phyloP scores from a whole-genome alignment of 2,329 filamentous ascomycete genomes.

The Aspergillus spinulosporus region DNA sequence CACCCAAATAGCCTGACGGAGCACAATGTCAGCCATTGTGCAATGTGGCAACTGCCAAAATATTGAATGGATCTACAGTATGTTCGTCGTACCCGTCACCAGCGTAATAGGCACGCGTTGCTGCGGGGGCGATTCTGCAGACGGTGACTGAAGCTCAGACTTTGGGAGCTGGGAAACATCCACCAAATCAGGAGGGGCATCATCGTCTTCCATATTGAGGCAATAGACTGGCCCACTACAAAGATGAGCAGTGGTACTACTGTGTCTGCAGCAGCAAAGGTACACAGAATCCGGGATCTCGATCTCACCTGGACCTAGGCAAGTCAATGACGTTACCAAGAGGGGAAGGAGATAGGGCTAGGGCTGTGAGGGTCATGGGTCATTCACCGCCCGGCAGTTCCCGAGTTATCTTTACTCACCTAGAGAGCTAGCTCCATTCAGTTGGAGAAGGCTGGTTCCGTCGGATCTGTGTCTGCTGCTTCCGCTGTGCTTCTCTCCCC shows the following conservation, averaged over 20 bases:
- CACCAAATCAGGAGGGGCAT: conserved; percentile 47
- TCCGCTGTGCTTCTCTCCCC: neutral
- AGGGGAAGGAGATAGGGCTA: conserved; percentile 31
- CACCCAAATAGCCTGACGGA: conserved; percentile 78
- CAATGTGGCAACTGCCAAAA: neutral
- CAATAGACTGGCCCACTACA: neutral
- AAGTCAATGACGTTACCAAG: conserved; percentile 25
- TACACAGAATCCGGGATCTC: conserved; percentile 7
- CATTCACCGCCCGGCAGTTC: conserved; percentile 19
- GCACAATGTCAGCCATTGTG: neutral
- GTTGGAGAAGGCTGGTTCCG: conserved; percentile 11
- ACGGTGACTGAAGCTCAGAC: conserved; percentile 28
- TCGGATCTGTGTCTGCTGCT: conserved; percentile 9
- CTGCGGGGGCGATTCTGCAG: conserved; percentile 27
- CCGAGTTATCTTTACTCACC: conserved; percentile 16
- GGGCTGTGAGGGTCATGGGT: conserved; percentile 25
- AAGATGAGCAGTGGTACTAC: neutral
- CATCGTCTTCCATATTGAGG: conserved; percentile 42
- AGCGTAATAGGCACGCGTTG: conserved; percentile 53
- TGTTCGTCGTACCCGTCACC: conserved; percentile 46
- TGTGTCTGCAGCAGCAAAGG: conserved; percentile 3
- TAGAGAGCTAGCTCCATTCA: neutral
- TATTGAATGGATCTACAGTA: conserved; percentile 4
- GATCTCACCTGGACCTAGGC: no score
- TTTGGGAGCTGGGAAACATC: conserved; percentile 37